Percentiles rank a stretch among this genome's conserved stretches.
phyloP scores from a whole-genome alignment of 257 asterid genomes.

The Cinchona pubescens region DNA sequence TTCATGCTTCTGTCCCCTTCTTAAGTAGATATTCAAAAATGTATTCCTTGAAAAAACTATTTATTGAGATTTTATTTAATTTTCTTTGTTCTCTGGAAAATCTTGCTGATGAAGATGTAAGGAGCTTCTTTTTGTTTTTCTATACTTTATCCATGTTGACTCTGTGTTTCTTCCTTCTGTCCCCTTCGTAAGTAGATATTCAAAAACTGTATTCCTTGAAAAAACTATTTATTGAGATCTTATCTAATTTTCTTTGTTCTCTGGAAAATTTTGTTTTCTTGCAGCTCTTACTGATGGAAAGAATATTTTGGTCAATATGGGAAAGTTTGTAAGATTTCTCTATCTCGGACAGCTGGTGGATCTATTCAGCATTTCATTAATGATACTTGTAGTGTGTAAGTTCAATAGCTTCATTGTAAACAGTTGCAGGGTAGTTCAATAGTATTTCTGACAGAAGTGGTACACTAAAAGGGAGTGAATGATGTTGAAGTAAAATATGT shows the following conservation, averaged over 20 bases:
- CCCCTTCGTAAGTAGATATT: not conserved
- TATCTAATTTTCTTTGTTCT: constrained; percentile 19
- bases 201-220: not conserved
- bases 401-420: constrained; percentile 20
- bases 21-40: not conserved
- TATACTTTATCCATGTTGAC: not conserved
- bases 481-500: not conserved
- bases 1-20: not conserved
- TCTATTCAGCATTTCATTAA: constrained; percentile 76
- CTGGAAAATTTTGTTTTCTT: constrained; percentile 19
- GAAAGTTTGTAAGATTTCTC: constrained; percentile 77
- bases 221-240: constrained; percentile 7
- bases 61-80: not conserved
- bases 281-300: constrained; percentile 73
- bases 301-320: constrained; percentile 97
- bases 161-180: not conserved
- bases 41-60: constrained; percentile 3
- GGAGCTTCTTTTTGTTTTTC: constrained; percentile 26
- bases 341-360: constrained; percentile 94
- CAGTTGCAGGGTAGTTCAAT: not conserved
- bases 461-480: not conserved
- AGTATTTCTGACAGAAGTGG: constrained; percentile 9
- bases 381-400: constrained; percentile 95
- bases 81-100: constrained; percentile 22
- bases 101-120: constrained; percentile 82